Evolutionary conservation across 371 early-diverging fungal genomes (phyloP).

Genomic region (Apophysomyces sp.): DNA sequence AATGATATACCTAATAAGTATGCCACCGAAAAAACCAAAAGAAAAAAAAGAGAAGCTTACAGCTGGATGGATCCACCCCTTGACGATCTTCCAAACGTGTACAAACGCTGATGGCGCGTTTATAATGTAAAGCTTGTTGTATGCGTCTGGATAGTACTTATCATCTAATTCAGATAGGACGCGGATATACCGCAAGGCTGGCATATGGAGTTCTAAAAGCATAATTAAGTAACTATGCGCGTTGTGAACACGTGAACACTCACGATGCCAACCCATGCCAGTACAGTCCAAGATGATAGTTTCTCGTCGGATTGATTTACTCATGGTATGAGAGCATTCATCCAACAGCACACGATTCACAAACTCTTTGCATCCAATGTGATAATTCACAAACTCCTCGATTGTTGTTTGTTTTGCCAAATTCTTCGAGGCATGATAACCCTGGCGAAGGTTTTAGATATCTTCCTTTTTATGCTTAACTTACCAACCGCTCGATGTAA

Average conservation of each 20-base stretch:
- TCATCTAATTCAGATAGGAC: slow-evolving; percentile 80
- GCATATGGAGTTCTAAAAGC: slow-evolving; percentile 67
- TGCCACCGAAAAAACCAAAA: neutral
- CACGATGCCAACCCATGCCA: slow-evolving; percentile 75
- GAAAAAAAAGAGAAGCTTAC: slow-evolving; percentile 21
- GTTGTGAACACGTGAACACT: slow-evolving; percentile 24
- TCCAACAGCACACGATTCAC: slow-evolving; percentile 68
- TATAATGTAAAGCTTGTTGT: slow-evolving; percentile 76
- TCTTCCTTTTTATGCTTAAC: neutral
- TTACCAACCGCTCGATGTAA: slow-evolving; percentile 79
- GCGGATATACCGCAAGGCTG: slow-evolving; percentile 71
- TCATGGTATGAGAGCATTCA: slow-evolving; percentile 68
- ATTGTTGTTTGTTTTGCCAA: slow-evolving; percentile 64
- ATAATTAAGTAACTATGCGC: neutral
- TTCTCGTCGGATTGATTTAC: slow-evolving; percentile 69
- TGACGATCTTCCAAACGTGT: slow-evolving; percentile 79
- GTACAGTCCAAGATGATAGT: slow-evolving; percentile 85
- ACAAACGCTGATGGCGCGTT: slow-evolving; percentile 85
- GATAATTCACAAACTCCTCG: slow-evolving; percentile 69
- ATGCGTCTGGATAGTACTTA: slow-evolving; percentile 82
- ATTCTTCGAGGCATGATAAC: slow-evolving; percentile 72
- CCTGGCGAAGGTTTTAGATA: slow-evolving; percentile 30
- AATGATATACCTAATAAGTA: neutral
- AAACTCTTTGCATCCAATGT: slow-evolving; percentile 80
- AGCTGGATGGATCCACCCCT: slow-evolving; percentile 82